Evolutionary conservation across 2,329 filamentous ascomycete genomes (phyloP).

Genomic region (Pyrenophora graminea): DNA sequence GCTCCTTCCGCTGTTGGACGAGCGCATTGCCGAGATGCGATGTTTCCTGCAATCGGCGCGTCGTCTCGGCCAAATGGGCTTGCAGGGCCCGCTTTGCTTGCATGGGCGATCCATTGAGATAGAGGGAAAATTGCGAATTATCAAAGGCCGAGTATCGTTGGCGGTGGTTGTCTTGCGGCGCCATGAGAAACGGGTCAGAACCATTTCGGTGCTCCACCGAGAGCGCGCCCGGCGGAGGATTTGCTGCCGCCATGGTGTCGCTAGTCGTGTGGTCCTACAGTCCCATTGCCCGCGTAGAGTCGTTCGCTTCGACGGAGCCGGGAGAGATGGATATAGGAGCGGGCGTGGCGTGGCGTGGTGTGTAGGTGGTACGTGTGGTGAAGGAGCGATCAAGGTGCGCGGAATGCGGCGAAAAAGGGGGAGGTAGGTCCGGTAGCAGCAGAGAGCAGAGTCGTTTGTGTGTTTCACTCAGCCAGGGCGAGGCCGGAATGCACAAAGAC

Average conservation of each 20-base stretch:
- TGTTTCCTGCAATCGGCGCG: conserved; percentile 87
- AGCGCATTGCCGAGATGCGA: conserved; percentile 86
- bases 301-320: conserved; percentile 5
- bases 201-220: conserved; percentile 44
- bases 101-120: conserved; percentile 75
- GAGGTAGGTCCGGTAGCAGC: conserved; percentile 7
- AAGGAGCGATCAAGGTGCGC: conserved; percentile 7
- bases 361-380: conserved; percentile 1
- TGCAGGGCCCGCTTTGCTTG: conserved; percentile 88
- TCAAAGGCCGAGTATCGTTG: conserved; percentile 85
- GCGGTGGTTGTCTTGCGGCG: conserved; percentile 46
- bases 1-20: conserved; percentile 81
- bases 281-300: conserved; percentile 33
- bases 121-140: conserved; percentile 75
- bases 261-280: conserved; percentile 20
- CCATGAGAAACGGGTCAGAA: conserved; percentile 52
- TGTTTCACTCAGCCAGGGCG: conserved; percentile 25
- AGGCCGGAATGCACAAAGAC: conserved; percentile 22
- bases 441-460: conserved; percentile 17
- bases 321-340: conserved; percentile 2
- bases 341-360: not conserved
- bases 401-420: conserved; percentile 5
- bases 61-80: conserved; percentile 89
- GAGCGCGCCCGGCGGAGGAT: conserved; percentile 48
- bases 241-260: conserved; percentile 50